These are phyloP conservation scores for Lepidium didymum DNA, from an alignment of 345 rosid species.

Conservation along the genomic window DNA sequence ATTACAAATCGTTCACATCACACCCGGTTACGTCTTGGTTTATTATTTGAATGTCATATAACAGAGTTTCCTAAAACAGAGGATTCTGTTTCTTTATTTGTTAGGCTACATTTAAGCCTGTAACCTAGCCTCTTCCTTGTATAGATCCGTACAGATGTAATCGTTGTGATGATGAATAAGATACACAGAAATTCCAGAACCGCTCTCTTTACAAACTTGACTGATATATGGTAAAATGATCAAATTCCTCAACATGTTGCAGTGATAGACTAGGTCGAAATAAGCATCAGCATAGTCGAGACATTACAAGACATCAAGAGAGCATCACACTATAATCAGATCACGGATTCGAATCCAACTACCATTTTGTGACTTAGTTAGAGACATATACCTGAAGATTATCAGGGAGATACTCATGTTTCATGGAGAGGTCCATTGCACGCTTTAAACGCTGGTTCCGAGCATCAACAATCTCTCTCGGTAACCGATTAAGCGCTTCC, in stretches of 20 bases:
- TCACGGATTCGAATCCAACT: background rate
- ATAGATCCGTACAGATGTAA: no score
- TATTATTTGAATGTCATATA: no score
- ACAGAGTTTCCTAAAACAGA: no score
- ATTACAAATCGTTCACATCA: no score
- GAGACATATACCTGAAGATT: constrained; percentile 49
- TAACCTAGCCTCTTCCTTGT: no score
- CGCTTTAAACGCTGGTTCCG: constrained; percentile 83
- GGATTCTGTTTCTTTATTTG: no score
- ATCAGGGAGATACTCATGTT: constrained; percentile 65
- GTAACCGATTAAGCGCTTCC: constrained; percentile 74
- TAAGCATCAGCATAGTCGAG: background rate
- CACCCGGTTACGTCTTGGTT: no score
- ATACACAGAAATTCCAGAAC: no score
- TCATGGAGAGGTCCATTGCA: constrained; percentile 88
- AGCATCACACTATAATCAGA: background rate
- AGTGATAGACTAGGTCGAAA: no score
- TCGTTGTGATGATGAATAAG: no score
- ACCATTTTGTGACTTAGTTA: background rate
- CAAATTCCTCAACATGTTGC: background rate
- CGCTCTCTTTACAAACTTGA: background rate
- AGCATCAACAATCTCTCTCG: constrained; percentile 72
- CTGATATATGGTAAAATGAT: no score
- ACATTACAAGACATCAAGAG: background rate
- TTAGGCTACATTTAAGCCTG: no score